These are phyloP conservation scores for Atractiella rhizophila DNA, from an alignment of 768 basidiomycete genomes.

Conservation along the genomic window DNA sequence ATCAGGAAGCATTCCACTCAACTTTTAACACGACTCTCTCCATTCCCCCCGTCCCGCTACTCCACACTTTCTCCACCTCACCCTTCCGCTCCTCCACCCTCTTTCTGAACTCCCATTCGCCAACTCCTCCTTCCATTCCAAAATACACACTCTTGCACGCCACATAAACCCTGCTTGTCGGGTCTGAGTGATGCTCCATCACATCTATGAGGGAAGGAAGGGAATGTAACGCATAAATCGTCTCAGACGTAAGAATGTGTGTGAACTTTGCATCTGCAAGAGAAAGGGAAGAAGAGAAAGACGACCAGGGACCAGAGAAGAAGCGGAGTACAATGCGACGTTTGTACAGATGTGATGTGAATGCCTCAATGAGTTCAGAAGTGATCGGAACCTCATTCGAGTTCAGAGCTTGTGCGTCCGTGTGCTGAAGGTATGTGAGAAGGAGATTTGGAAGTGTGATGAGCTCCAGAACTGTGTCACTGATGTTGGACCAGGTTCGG, in stretches of 20 bases:
- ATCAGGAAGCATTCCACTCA: too few species aligned
- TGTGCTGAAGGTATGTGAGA: slow-evolving; percentile 13
- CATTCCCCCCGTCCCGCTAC: slow-evolving; percentile 4
- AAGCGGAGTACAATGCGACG: slow-evolving; percentile 41
- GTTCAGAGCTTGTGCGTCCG: background rate
- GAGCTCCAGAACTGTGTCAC: slow-evolving; percentile 26
- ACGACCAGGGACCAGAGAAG: slow-evolving; percentile 55
- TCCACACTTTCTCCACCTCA: slow-evolving; percentile 30
- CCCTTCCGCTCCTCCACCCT: slow-evolving; percentile 30
- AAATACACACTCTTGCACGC: slow-evolving; percentile 85
- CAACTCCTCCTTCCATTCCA: slow-evolving; percentile 83
- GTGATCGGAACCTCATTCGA: slow-evolving; percentile 43
- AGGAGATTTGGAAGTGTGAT: slow-evolving; percentile 23
- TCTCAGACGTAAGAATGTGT: slow-evolving; percentile 67
- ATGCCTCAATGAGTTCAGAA: slow-evolving; percentile 36
- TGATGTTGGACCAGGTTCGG: background rate
- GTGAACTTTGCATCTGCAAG: slow-evolving; percentile 21
- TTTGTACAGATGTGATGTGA: slow-evolving; percentile 33
- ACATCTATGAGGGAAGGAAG: slow-evolving; percentile 33
- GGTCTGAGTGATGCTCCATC: slow-evolving; percentile 8
- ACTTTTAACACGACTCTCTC: slow-evolving; percentile 3
- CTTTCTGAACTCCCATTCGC: slow-evolving; percentile 44
- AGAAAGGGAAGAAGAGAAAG: slow-evolving; percentile 11
- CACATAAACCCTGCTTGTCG: slow-evolving; percentile 38
- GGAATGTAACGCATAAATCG: slow-evolving; percentile 52